Conservation (phyloP, 495 filamentous ascomycete species). For the Xylaria telfairii region DNA sequence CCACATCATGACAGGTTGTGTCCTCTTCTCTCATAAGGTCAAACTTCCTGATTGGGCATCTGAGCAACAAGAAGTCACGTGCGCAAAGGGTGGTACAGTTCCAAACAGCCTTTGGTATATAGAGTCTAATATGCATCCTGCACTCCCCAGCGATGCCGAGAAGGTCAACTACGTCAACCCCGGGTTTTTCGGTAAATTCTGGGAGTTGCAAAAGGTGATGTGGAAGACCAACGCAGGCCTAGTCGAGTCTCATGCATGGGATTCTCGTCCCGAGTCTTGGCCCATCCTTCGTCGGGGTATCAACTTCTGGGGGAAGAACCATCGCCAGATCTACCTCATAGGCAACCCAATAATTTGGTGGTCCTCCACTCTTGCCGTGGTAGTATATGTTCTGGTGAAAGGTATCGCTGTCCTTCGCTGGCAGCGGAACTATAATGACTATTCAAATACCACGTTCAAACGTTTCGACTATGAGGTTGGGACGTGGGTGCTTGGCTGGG, state of each 20-base stretch:
- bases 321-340: constrained; percentile 94
- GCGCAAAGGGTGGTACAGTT: constrained; percentile 87
- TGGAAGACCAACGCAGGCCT: constrained; percentile 98
- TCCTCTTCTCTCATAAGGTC: constrained; percentile 96
- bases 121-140: constrained; percentile 84
- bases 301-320: constrained; percentile 97
- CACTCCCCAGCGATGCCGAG: constrained; percentile 74
- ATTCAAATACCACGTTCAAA: constrained; percentile 79
- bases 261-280: constrained; percentile 93
- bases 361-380: constrained; percentile 82
- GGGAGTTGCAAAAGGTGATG: constrained; percentile 99
- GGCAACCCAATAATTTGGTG: constrained; percentile 98
- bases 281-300: constrained; percentile 92
- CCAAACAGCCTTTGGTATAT: constrained; percentile 98
- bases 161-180: constrained; percentile 95
- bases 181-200: constrained; percentile 97
- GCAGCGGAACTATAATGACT: constrained; percentile 91
- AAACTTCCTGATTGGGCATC: constrained; percentile 97
- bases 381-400: constrained; percentile 82
- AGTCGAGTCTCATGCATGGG: constrained; percentile 96
- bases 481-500: constrained; percentile 88
- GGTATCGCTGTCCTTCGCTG: constrained; percentile 86
- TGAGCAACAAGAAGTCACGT: constrained; percentile 98
- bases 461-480: constrained; percentile 98
- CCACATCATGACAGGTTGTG: constrained; percentile 96